These are phyloP conservation scores for Eutypa lata DNA, from an alignment of 2,329 filamentous ascomycete genomes.

Conservation along the genomic window DNA sequence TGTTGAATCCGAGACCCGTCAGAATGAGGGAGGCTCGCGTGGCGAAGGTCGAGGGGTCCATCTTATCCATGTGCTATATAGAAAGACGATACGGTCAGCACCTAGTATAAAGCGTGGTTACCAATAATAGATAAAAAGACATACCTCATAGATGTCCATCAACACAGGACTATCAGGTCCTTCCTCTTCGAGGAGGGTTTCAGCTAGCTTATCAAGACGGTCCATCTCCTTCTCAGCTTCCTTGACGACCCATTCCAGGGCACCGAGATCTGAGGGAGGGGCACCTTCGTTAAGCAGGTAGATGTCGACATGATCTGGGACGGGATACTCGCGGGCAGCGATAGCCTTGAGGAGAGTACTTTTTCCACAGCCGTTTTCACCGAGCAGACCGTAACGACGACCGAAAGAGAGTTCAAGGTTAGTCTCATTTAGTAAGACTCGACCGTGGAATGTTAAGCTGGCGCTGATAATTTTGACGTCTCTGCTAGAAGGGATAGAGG, in stretches of 20 bases:
- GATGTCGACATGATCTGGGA: slow-evolving; percentile 95
- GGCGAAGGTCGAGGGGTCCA: slow-evolving; percentile 97
- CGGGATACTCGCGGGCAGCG: slow-evolving; percentile 86
- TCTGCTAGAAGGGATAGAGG: slow-evolving; percentile 78
- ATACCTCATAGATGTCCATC: slow-evolving; percentile 92
- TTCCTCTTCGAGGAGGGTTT: slow-evolving; percentile 86
- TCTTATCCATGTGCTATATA: slow-evolving; percentile 86
- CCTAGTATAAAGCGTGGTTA: neutral
- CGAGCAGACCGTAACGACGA: slow-evolving; percentile 88
- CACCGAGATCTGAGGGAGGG: slow-evolving; percentile 81
- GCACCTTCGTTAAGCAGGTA: slow-evolving; percentile 98
- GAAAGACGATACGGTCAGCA: slow-evolving; percentile 7
- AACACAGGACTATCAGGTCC: slow-evolving; percentile 88
- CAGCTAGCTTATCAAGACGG: slow-evolving; percentile 81
- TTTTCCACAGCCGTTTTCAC: slow-evolving; percentile 99
- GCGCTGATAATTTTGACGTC: slow-evolving; percentile 96
- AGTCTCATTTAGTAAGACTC: slow-evolving; percentile 90
- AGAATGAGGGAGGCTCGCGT: slow-evolving; percentile 94
- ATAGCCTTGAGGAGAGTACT: slow-evolving; percentile 97
- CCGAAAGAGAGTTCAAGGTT: slow-evolving; percentile 91
- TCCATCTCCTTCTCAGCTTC: slow-evolving; percentile 94
- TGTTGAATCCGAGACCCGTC: slow-evolving; percentile 99
- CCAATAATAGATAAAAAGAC: slow-evolving; percentile 28
- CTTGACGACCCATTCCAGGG: slow-evolving; percentile 93
- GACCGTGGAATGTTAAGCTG: slow-evolving; percentile 95